Evolutionary conservation across 345 rosid species (phyloP), one percentile per base, ranked within the genome.

Genomic region (Isatis tinctoria): DNA sequence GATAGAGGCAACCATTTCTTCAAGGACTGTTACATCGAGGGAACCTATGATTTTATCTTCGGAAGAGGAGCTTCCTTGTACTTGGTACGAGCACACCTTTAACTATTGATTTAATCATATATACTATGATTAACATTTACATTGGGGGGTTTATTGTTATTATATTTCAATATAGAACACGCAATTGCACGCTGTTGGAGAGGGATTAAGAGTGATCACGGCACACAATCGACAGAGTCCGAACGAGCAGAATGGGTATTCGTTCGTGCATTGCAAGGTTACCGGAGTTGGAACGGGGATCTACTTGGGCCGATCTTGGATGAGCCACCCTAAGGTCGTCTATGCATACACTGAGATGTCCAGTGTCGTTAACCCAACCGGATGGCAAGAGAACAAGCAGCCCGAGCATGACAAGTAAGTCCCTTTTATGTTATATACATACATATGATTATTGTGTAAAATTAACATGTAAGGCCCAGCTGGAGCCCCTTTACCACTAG

Each of bases 241-340:
- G 2, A 39, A 14, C 1, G 78, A 77, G 4, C 71, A 71, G 10
- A 78, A 73, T 10, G 87, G 87, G 35, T 86, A 79, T 44, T 27
- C 81, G 0, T 84, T 86, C 11, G 78, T 84, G n/a, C 69, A 82
- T 16, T 75, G 92, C 71, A 73, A 11, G 17, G 7, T 92, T 12
- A 76, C 80, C 0, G 96, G 93, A 3, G 27, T 48, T 0, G 89
- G 81, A 8, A 39, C 4, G 0, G 80, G 79, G 1, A 72, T 90
- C 16, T 84, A 48, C 60, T 76, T 90, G 74, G 93, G 98, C 2
- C 68, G 95, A 60, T 83, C 91, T 0, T 90, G 95, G 95, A 79
- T 32, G 79, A 4, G 60, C 4, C 80, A 60, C 30, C 88, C 98
- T 0, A 73, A 65, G 60, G 88, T 86, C 30, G 69, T 86, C 10